Conservation (phyloP, 2,329 filamentous ascomycete species). For the Cladobotryum mycophilum region DNA sequence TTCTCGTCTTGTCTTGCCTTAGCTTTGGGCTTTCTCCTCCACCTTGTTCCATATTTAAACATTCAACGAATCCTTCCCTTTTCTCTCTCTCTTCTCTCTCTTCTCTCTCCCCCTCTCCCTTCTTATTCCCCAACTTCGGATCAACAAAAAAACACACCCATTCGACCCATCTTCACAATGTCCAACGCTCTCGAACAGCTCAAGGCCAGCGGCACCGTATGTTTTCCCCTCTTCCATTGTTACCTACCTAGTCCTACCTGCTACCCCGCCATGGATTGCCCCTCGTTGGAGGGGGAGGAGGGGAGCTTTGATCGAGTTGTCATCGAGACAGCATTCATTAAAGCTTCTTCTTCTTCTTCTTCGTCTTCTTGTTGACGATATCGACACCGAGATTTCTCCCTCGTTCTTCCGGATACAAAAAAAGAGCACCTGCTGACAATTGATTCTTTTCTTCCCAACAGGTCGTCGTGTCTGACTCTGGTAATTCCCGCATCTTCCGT, state of each 20-base stretch:
- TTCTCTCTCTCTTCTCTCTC: not conserved
- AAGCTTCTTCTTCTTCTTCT: too few species aligned
- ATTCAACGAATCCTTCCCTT: too few species aligned
- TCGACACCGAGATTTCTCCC: not conserved
- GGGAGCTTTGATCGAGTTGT: not conserved
- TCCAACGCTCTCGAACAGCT: slow-evolving; percentile 89
- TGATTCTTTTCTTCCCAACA: slow-evolving; percentile 38
- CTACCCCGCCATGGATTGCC: slow-evolving; percentile 8
- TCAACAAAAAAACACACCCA: slow-evolving; percentile 12
- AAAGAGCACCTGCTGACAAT: slow-evolving; percentile 2
- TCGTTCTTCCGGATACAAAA: not conserved
- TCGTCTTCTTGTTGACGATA: too few species aligned
- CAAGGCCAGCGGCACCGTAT: slow-evolving; percentile 92
- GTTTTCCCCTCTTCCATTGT: slow-evolving; percentile 44
- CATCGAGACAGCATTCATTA: too few species aligned
- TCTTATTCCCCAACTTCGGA: slow-evolving; percentile 1
- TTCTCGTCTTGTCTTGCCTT: not conserved
- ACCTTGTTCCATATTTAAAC: too few species aligned
- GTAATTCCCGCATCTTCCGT: slow-evolving; percentile 46
- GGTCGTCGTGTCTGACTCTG: slow-evolving; percentile 96
- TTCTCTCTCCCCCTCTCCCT: not conserved
- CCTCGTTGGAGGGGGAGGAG: not conserved
- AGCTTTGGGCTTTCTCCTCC: not conserved
- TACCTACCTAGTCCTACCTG: not conserved
- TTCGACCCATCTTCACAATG: slow-evolving; percentile 46